A percentile compares a stretch with the other conserved stretches of the same genome.
phyloP scores from a whole-genome alignment of 179 eudicot species.

The Nepenthes alata region DNA sequence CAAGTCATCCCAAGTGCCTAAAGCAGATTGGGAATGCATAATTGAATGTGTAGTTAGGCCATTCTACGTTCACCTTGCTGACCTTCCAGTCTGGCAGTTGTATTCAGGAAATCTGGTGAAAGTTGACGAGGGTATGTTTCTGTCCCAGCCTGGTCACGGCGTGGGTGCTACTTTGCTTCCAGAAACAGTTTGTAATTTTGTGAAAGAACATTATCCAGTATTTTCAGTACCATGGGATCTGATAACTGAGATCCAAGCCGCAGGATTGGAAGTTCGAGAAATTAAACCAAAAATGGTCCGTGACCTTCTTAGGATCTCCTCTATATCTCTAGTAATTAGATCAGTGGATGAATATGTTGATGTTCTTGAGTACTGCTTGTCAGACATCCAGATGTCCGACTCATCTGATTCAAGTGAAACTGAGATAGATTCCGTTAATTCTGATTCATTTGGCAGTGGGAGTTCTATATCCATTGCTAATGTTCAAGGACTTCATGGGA shows the following conservation, averaged over 20 bases:
- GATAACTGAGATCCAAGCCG: constrained; percentile 80
- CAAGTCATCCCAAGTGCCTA: constrained; percentile 23
- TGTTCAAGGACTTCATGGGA: constrained; percentile 44
- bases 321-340: constrained; percentile 49
- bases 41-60: constrained; percentile 77
- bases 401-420: constrained; percentile 21
- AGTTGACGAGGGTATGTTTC: constrained; percentile 97
- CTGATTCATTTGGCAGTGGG: constrained; percentile 18
- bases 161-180: constrained; percentile 74
- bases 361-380: constrained; percentile 94
- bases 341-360: constrained; percentile 76
- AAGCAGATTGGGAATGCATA: constrained; percentile 75
- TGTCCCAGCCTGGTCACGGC: constrained; percentile 75
- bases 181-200: constrained; percentile 87
- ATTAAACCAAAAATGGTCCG: constrained; percentile 98
- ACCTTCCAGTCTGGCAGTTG: constrained; percentile 93
- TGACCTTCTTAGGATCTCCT: constrained; percentile 79
- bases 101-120: constrained; percentile 78
- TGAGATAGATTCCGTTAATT: constrained; percentile 17
- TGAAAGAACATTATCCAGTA: constrained; percentile 96
- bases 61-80: constrained; percentile 70
- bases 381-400: constrained; percentile 53
- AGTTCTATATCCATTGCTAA: constrained; percentile 34
- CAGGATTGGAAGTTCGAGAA: constrained; percentile 75
- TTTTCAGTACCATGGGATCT: constrained; percentile 98